Evolutionary conservation across 768 basidiomycete species (phyloP).

Genomic region (Mycena polygramma): DNA sequence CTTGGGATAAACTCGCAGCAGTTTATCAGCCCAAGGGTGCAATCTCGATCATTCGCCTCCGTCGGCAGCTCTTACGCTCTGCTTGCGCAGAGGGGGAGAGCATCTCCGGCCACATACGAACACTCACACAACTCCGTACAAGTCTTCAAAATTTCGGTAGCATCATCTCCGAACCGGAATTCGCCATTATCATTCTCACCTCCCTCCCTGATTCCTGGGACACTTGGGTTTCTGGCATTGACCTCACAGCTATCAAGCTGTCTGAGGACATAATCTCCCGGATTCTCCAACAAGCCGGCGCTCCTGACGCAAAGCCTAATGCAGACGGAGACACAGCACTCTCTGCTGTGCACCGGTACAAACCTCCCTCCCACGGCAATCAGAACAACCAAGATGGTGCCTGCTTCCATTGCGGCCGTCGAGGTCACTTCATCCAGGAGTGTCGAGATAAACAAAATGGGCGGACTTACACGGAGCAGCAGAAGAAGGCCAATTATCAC

Average conservation of each 20-base stretch:
- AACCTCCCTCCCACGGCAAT: neutral
- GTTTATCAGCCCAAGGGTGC: conserved; percentile 39
- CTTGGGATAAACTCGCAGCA: conserved; percentile 45
- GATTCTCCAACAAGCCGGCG: conserved; percentile 40
- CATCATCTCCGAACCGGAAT: conserved; percentile 44
- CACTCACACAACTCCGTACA: conserved; percentile 41
- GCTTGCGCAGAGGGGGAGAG: conserved; percentile 45
- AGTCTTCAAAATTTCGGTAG: conserved; percentile 41
- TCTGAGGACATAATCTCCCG: conserved; percentile 39
- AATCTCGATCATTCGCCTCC: conserved; percentile 30
- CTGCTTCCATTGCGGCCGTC: conserved; percentile 23
- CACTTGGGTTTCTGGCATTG: conserved; percentile 42
- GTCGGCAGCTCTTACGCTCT: conserved; percentile 41
- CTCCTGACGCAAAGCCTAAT: conserved; percentile 15
- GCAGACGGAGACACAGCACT: conserved; percentile 10
- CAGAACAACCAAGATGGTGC: neutral
- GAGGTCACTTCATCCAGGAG: conserved; percentile 7
- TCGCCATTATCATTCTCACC: conserved; percentile 46
- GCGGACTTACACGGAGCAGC: conserved; percentile 9
- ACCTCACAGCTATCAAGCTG: conserved; percentile 34
- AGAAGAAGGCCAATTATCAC: conserved; percentile 21
- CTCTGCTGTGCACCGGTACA: conserved; percentile 13
- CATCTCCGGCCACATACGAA: conserved; percentile 48
- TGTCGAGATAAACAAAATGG: conserved; percentile 26
- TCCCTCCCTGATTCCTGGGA: conserved; percentile 52